phyloP scores from a whole-genome alignment of 2,329 filamentous ascomycete species.

The Ustilaginoidea virens region DNA sequence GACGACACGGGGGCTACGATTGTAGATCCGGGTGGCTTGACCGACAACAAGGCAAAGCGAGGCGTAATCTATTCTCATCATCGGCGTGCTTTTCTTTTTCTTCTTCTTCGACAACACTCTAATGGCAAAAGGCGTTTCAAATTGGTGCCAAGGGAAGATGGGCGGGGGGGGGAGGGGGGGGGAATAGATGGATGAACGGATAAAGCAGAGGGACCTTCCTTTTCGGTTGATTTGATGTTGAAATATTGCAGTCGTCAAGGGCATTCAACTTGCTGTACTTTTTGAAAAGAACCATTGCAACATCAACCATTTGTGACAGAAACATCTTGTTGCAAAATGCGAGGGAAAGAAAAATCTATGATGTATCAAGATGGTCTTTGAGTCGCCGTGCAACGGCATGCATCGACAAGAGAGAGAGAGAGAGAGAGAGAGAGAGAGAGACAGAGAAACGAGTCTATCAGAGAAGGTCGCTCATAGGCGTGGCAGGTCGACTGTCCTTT shows the following conservation, averaged over 20 bases:
- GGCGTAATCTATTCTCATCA: too few species aligned
- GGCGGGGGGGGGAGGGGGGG: too few species aligned
- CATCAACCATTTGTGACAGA: conserved; percentile 1
- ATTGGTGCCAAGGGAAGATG: too few species aligned
- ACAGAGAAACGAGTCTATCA: too few species aligned
- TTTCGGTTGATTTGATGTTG: background rate
- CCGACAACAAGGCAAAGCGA: too few species aligned
- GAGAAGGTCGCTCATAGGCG: conserved; percentile 20
- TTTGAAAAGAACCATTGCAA: too few species aligned
- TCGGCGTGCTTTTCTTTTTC: background rate
- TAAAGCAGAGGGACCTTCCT: background rate
- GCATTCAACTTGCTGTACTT: too few species aligned
- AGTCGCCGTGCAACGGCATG: background rate
- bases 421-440: too few species aligned
- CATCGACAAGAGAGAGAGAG: background rate
- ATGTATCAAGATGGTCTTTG: background rate
- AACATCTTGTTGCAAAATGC: background rate
- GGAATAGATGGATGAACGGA: background rate
- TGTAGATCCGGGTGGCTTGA: too few species aligned
- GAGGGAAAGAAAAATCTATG: background rate
- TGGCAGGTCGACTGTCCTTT: conserved; percentile 36
- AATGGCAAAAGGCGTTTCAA: too few species aligned
- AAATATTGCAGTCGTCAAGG: too few species aligned
- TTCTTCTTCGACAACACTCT: conserved; percentile 1
- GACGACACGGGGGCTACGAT: too few species aligned